Percentiles rank a stretch among this genome's conserved stretches.
phyloP scores from a whole-genome alignment of 768 basidiomycete genomes.

The Trametes meyenii region DNA sequence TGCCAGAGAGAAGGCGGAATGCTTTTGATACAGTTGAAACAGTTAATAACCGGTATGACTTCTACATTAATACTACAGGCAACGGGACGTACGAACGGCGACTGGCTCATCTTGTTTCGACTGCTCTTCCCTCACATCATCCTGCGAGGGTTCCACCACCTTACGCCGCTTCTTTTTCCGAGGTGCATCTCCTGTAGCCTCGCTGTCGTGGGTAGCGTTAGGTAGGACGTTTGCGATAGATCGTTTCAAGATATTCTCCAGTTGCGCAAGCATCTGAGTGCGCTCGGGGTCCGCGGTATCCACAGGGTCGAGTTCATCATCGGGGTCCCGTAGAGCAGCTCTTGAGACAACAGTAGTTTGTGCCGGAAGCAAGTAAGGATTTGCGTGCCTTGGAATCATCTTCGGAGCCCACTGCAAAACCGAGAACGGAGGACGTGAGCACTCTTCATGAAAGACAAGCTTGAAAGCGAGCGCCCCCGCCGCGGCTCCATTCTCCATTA shows the following conservation, averaged over 20 bases:
- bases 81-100: constrained; percentile 11
- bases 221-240: constrained; percentile 11
- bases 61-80: background rate
- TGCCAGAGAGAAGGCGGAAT: constrained; percentile 31
- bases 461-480: too few species aligned
- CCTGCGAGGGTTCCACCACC: background rate
- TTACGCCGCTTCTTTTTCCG: constrained; percentile 18
- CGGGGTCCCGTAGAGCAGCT: constrained; percentile 12
- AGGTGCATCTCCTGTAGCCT: background rate
- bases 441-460: too few species aligned
- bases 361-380: constrained; percentile 2
- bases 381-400: constrained; percentile 21
- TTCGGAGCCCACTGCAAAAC: background rate
- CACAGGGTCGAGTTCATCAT: constrained; percentile 4
- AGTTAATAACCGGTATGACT: background rate
- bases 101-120: background rate
- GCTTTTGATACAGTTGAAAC: constrained; percentile 10
- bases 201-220: background rate
- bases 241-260: constrained; percentile 23
- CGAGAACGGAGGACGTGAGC: too few species aligned
- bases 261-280: constrained; percentile 19
- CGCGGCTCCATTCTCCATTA: too few species aligned
- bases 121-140: background rate
- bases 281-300: constrained; percentile 10
- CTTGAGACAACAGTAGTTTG: constrained; percentile 11